These are phyloP conservation scores for Plasmodium berghei DNA, from an alignment of 169 alveolate genomes.

Conservation along the genomic window DNA sequence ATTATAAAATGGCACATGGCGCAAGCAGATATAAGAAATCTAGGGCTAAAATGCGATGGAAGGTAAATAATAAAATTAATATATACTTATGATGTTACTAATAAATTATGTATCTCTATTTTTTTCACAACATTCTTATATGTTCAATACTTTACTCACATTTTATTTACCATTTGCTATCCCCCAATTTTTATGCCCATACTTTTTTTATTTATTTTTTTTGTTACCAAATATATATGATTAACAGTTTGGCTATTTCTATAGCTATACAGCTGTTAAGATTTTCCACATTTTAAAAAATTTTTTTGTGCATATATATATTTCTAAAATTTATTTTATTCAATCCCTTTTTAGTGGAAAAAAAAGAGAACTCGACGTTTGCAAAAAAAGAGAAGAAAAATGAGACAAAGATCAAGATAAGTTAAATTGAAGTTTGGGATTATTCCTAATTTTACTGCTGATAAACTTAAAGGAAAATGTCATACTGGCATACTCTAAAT, in stretches of 20 bases:
- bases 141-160: too few relatives aligned
- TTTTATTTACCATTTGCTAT: not conserved
- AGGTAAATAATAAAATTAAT: conserved; percentile 79
- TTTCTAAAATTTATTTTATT: not conserved
- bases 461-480: too few relatives aligned
- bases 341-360: conserved; percentile 88
- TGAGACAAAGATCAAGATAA: conserved; percentile 93
- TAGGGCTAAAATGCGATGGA: conserved; percentile 94
- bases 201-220: too few relatives aligned
- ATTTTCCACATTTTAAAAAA: too few relatives aligned
- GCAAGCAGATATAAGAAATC: conserved; percentile 95
- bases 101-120: not conserved
- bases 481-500: too few relatives aligned
- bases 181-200: too few relatives aligned
- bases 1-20: conserved; percentile 92
- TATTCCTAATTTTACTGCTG: too few relatives aligned
- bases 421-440: not conserved
- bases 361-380: conserved; percentile 93
- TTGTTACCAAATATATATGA: too few relatives aligned
- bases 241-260: too few relatives aligned
- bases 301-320: too few relatives aligned
- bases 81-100: conserved; percentile 2
- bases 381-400: conserved; percentile 93
- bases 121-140: not conserved
- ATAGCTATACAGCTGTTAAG: too few relatives aligned